Percentiles rank a stretch among this genome's conserved stretches.
Evolutionary conservation across 257 asterid species (phyloP).

Genomic region (Striga asiatica): DNA sequence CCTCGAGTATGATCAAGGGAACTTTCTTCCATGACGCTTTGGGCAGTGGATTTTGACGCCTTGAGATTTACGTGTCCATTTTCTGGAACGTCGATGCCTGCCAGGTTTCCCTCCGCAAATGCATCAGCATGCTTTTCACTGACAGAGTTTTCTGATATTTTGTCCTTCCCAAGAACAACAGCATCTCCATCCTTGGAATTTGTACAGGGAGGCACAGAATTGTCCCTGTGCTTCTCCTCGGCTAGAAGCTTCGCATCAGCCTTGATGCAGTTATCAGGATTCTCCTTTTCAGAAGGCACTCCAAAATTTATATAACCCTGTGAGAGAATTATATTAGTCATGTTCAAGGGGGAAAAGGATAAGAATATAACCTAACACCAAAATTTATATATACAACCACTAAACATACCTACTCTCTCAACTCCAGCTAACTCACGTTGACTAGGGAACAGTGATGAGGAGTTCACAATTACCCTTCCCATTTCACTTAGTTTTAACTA

Average conservation of each 20-base stretch:
- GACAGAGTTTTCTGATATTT: slow-evolving; percentile 28
- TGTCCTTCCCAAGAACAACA: slow-evolving; percentile 46
- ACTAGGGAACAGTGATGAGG: not conserved
- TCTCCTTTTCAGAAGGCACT: slow-evolving; percentile 60
- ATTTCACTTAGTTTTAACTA: not conserved
- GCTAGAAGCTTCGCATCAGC: slow-evolving; percentile 44
- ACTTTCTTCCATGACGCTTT: slow-evolving; percentile 19
- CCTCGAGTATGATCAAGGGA: slow-evolving; percentile 24
- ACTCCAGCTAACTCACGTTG: not conserved
- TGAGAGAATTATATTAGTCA: slow-evolving; percentile 5
- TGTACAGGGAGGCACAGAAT: slow-evolving; percentile 29
- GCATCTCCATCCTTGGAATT: slow-evolving; percentile 70
- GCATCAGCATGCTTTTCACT: slow-evolving; percentile 27
- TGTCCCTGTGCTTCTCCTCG: slow-evolving; percentile 44
- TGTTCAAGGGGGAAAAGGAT: slow-evolving; percentile 9
- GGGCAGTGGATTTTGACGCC: slow-evolving; percentile 27
- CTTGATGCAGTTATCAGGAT: slow-evolving; percentile 34
- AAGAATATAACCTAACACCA: slow-evolving; percentile 3
- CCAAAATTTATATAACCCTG: slow-evolving; percentile 97
- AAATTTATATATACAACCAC: not conserved
- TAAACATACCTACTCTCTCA: slow-evolving; percentile 1
- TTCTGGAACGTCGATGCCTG: slow-evolving; percentile 20
- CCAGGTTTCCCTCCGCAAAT: slow-evolving; percentile 30
- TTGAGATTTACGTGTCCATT: slow-evolving; percentile 21
- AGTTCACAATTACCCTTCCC: not conserved